Evolutionary conservation across 2,329 filamentous ascomycete species (phyloP).

Genomic region (Colletotrichum sp.): DNA sequence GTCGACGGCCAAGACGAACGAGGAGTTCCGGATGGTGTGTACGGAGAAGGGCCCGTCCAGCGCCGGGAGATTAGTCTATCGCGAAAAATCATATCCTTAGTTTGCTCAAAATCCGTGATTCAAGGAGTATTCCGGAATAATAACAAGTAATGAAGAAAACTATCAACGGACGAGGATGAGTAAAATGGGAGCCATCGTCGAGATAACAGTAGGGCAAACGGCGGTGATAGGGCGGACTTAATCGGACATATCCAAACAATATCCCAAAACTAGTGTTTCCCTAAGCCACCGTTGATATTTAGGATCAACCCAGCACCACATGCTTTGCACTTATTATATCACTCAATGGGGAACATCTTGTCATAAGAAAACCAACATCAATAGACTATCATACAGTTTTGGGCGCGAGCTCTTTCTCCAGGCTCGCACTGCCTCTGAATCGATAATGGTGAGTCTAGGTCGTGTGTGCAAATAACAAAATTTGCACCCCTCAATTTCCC

Average conservation of each 20-base stretch:
- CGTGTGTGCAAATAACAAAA: constrained; percentile 9
- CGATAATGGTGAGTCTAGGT: constrained; percentile 15
- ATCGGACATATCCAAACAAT: no score
- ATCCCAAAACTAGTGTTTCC: rapidly evolving
- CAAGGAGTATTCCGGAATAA: background rate
- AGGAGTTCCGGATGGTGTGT: background rate
- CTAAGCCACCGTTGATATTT: rapidly evolving
- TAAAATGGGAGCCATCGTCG: background rate
- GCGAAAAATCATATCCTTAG: rapidly evolving
- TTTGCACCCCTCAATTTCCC: constrained; percentile 10
- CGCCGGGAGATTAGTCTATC: background rate
- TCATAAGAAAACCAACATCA: constrained; percentile 11
- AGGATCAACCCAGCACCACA: rapidly evolving
- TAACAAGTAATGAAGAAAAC: rapidly evolving
- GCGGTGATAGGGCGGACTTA: background rate
- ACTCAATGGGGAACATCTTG: background rate
- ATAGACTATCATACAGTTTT: constrained; percentile 18
- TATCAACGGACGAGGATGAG: rapidly evolving
- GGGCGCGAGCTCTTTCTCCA: constrained; percentile 1
- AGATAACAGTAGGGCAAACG: background rate
- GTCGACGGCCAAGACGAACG: background rate
- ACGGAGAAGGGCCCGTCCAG: background rate
- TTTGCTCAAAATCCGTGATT: background rate
- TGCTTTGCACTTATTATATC: background rate
- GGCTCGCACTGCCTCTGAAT: constrained; percentile 9